phyloP scores from a whole-genome alignment of 1,284 basidiomycete genomes.

The Coriolopsis trogii region DNA sequence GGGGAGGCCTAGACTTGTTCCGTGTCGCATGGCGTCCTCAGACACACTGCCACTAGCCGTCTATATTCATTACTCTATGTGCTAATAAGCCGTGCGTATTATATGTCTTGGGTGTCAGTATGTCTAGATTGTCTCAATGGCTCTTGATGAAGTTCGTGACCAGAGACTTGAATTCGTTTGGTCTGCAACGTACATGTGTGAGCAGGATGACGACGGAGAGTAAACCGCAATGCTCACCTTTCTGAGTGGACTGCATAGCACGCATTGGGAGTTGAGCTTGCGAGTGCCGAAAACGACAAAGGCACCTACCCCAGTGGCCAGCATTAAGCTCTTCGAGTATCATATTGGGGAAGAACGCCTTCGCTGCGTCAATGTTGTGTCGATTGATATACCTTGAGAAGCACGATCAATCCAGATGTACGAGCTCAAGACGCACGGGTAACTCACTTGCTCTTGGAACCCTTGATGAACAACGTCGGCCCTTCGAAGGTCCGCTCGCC shows the following conservation, averaged over 20 bases:
- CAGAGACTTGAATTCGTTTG: slow-evolving; percentile 48
- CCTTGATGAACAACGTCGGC: slow-evolving; percentile 77
- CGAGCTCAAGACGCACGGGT: too few species aligned
- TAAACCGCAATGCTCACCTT: slow-evolving; percentile 40
- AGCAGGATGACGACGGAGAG: not conserved
- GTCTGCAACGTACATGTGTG: slow-evolving; percentile 32
- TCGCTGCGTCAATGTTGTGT: slow-evolving; percentile 58
- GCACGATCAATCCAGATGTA: not conserved
- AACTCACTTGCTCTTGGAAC: slow-evolving; percentile 77
- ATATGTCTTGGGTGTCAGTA: not conserved
- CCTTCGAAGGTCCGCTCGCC: slow-evolving; percentile 64
- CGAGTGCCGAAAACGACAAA: not conserved
- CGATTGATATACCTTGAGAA: slow-evolving; percentile 68
- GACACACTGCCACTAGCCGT: too few species aligned
- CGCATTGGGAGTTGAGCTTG: not conserved
- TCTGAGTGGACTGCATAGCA: slow-evolving; percentile 56
- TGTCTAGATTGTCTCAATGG: too few species aligned
- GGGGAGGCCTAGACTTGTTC: too few species aligned
- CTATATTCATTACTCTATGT: too few species aligned
- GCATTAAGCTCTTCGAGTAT: slow-evolving; percentile 56
- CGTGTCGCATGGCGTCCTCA: too few species aligned
- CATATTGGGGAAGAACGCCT: slow-evolving; percentile 72
- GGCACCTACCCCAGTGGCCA: slow-evolving; percentile 67
- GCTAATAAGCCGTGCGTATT: not conserved
- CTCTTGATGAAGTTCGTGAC: slow-evolving; percentile 43